Evolutionary conservation across 2,329 filamentous ascomycete species (phyloP).

Genomic region (Clonostachys byssicola): DNA sequence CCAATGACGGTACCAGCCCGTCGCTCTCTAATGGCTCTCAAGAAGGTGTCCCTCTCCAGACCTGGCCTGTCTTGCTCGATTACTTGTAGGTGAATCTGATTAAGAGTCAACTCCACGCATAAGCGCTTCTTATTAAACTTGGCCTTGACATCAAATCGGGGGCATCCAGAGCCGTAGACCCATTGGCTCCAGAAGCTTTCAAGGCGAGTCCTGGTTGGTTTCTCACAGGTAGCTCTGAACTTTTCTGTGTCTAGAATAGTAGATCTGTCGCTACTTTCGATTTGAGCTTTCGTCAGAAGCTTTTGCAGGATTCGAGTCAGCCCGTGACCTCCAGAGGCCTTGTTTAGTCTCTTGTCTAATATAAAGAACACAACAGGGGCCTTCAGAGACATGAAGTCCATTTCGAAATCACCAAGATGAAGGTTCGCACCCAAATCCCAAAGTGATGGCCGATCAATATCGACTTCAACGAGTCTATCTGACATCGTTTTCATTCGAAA

Average conservation of each 20-base stretch:
- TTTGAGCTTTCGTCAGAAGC: slow-evolving; percentile 81
- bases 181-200: slow-evolving; percentile 94
- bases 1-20: slow-evolving; percentile 64
- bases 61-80: slow-evolving; percentile 28
- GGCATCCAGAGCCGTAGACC: slow-evolving; percentile 85
- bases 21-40: slow-evolving; percentile 80
- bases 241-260: slow-evolving; percentile 70
- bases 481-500: slow-evolving; percentile 84
- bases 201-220: slow-evolving; percentile 78
- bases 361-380: slow-evolving; percentile 90
- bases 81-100: slow-evolving; percentile 61
- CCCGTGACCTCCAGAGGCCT: slow-evolving; percentile 76
- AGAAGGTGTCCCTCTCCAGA: slow-evolving; percentile 71
- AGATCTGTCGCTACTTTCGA: slow-evolving; percentile 53
- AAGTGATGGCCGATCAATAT: slow-evolving; percentile 78
- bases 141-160: slow-evolving; percentile 79
- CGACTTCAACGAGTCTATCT: slow-evolving; percentile 76
- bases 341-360: slow-evolving; percentile 84
- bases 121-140: slow-evolving; percentile 97
- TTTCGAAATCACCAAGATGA: slow-evolving; percentile 77
- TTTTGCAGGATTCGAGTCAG: slow-evolving; percentile 82
- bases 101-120: slow-evolving; percentile 86
- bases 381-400: slow-evolving; percentile 88
- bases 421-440: slow-evolving; percentile 75
- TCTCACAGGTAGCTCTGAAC: slow-evolving; percentile 83